A percentile compares a stretch with the other conserved stretches of the same genome.
Conservation (phyloP, 805 yeast genomes). For the Candida verbasci region DNA sequence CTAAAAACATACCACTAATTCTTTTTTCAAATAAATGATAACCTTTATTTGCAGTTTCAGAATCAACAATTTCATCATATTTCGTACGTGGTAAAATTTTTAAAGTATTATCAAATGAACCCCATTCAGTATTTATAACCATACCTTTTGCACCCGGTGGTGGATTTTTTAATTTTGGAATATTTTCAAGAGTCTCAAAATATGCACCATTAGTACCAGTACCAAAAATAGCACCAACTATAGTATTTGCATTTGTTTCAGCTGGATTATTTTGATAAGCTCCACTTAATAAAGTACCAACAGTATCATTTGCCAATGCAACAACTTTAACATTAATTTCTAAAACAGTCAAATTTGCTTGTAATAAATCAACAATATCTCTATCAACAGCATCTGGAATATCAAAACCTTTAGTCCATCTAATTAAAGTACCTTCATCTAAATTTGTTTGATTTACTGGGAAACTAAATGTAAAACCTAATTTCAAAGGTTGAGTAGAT, state of each 20-base stretch:
- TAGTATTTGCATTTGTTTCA: slow-evolving; percentile 67
- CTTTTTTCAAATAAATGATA: slow-evolving; percentile 91
- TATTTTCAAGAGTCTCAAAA: slow-evolving; percentile 67
- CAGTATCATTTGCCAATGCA: slow-evolving; percentile 94
- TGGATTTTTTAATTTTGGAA: slow-evolving; percentile 59
- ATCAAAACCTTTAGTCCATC: slow-evolving; percentile 97
- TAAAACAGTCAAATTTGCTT: slow-evolving; percentile 57
- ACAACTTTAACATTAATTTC: slow-evolving; percentile 66
- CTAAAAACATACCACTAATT: slow-evolving; percentile 87
- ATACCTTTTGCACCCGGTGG: slow-evolving; percentile 57
- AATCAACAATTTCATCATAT: slow-evolving; percentile 71
- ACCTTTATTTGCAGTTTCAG: slow-evolving; percentile 73
- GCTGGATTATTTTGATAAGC: slow-evolving; percentile 68
- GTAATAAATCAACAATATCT: slow-evolving; percentile 75
- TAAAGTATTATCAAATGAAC: slow-evolving; percentile 87
- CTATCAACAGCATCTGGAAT: slow-evolving; percentile 80
- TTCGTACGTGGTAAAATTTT: slow-evolving; percentile 71
- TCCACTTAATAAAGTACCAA: slow-evolving; percentile 86
- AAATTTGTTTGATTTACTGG: slow-evolving; percentile 86
- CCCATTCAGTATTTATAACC: slow-evolving; percentile 98
- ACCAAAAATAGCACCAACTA: slow-evolving; percentile 89
- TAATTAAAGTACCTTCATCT: slow-evolving; percentile 71
- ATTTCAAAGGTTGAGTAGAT: slow-evolving; percentile 40
- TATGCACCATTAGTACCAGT: slow-evolving; percentile 98
- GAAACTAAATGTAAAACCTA: slow-evolving; percentile 93